Evolutionary conservation across 2,329 filamentous ascomycete genomes (phyloP).

Genomic region (Xylariaceae sp.): DNA sequence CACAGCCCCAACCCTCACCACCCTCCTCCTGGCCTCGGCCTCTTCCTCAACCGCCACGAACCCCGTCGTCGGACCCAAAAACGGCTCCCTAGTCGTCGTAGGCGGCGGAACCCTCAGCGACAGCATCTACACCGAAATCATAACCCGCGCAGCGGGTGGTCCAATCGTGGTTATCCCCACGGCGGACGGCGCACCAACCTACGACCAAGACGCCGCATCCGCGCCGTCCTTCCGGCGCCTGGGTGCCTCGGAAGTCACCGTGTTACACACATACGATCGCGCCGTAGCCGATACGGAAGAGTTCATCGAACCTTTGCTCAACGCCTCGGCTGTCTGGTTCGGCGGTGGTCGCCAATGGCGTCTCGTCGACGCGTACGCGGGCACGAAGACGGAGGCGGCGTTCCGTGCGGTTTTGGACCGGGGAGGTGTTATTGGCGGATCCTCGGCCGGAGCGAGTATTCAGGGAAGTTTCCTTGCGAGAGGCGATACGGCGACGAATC

Average conservation of each 20-base stretch:
- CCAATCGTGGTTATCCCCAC: constrained; percentile 32
- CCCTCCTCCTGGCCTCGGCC: constrained; percentile 14
- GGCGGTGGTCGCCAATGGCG: constrained; percentile 33
- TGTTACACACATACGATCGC: constrained; percentile 32
- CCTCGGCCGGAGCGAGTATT: constrained; percentile 31
- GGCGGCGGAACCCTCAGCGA: constrained; percentile 31
- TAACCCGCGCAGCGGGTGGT: constrained; percentile 28
- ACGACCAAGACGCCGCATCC: constrained; percentile 27
- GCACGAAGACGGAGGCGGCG: constrained; percentile 28
- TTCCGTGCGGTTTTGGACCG: constrained; percentile 29
- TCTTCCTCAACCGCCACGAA: constrained; percentile 11
- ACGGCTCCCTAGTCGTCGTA: constrained; percentile 31
- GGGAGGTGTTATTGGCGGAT: constrained; percentile 28
- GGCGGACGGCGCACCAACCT: constrained; percentile 25
- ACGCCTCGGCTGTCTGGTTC: constrained; percentile 30
- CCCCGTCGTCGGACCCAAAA: constrained; percentile 26
- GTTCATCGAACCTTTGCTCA: constrained; percentile 27
- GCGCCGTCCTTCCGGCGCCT: constrained; percentile 29
- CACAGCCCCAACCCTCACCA: constrained; percentile 33
- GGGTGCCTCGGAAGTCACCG: constrained; percentile 28
- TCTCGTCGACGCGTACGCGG: constrained; percentile 33
- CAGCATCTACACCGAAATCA: constrained; percentile 30
- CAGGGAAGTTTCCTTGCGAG: constrained; percentile 32
- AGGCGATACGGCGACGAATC: constrained; percentile 32
- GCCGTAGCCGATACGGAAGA: constrained; percentile 30